Evolutionary conservation across 2,329 filamentous ascomycete species (phyloP).

Genomic region (Cladosporium oxysporum): DNA sequence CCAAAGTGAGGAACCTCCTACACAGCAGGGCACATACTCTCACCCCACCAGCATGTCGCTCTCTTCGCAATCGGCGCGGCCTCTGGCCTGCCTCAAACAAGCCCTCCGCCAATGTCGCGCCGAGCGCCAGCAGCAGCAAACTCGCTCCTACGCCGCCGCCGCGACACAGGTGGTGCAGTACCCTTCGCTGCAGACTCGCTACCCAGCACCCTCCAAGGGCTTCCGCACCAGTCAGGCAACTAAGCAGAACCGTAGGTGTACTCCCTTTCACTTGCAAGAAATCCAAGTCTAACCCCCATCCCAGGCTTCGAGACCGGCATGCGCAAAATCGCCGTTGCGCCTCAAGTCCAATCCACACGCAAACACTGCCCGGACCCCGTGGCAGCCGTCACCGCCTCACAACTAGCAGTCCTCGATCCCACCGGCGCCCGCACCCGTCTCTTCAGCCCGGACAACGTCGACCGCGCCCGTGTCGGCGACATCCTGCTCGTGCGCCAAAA

Average conservation of each 20-base stretch:
- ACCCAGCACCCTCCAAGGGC: constrained; percentile 30
- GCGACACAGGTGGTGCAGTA: constrained; percentile 55
- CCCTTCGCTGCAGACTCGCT: constrained; percentile 44
- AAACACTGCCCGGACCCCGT: constrained; percentile 67
- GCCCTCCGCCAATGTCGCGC: constrained; percentile 59
- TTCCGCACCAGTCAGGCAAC: constrained; percentile 37
- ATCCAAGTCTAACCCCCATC: background rate
- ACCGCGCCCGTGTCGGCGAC: constrained; percentile 81
- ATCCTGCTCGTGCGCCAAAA: constrained; percentile 86
- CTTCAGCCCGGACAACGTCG: constrained; percentile 75
- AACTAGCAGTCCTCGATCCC: constrained; percentile 77
- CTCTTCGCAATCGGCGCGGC: constrained; percentile 60
- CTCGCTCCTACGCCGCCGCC: constrained; percentile 47
- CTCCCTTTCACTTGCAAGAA: background rate
- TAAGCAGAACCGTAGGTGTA: constrained; percentile 37
- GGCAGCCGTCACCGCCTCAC: constrained; percentile 63
- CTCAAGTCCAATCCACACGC: constrained; percentile 58
- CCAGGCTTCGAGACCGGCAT: constrained; percentile 36
- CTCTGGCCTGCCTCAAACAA: constrained; percentile 69
- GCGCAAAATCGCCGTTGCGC: constrained; percentile 38
- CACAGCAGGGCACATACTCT: constrained; percentile 8
- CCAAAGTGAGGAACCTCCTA: background rate
- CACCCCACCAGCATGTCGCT: constrained; percentile 54
- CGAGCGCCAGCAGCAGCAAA: constrained; percentile 33
- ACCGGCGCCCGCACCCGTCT: constrained; percentile 78